A percentile compares a stretch with the other conserved stretches of the same genome.
Evolutionary conservation across 1,139 yeast genomes (phyloP).

Genomic region (Blastobotrys niveus): DNA sequence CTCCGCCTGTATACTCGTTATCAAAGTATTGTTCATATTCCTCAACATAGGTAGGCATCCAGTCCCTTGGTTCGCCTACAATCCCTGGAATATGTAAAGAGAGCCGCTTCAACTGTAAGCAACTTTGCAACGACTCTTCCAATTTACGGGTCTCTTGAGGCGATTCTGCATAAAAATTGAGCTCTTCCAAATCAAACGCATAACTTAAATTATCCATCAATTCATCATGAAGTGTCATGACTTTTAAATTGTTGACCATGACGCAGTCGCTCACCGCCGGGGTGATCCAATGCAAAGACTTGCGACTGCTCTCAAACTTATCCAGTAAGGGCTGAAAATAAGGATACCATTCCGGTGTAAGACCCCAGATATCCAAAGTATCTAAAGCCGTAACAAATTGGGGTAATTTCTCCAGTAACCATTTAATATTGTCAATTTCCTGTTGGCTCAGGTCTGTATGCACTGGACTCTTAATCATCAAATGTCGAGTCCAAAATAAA

Average conservation of each 20-base stretch:
- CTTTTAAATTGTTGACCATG: slow-evolving; percentile 8
- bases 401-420: slow-evolving; percentile 7
- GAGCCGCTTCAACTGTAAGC: slow-evolving; percentile 6
- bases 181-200: slow-evolving; percentile 14
- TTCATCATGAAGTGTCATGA: slow-evolving; percentile 11
- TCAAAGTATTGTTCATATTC: slow-evolving; percentile 12
- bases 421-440: neutral
- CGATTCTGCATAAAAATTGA: slow-evolving; percentile 6
- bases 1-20: neutral
- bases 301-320: slow-evolving; percentile 1
- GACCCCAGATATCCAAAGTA: slow-evolving; percentile 13
- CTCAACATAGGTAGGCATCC: slow-evolving; percentile 14
- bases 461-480: slow-evolving; percentile 12
- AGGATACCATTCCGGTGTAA: slow-evolving; percentile 8
- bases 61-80: neutral
- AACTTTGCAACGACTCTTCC: slow-evolving; percentile 4
- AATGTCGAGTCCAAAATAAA: slow-evolving; percentile 13
- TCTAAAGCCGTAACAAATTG: slow-evolving; percentile 10
- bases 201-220: slow-evolving; percentile 7
- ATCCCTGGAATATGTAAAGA: slow-evolving; percentile 11
- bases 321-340: slow-evolving; percentile 6
- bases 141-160: slow-evolving; percentile 1
- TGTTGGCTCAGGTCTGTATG: neutral
- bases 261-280: slow-evolving; percentile 6
- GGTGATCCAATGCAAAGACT: slow-evolving; percentile 12